Percentiles rank a stretch among this genome's conserved stretches.
These are phyloP conservation scores for Exophiala dermatitidis DNA, from an alignment of 2,329 filamentous ascomycete species.

Conservation along the genomic window DNA sequence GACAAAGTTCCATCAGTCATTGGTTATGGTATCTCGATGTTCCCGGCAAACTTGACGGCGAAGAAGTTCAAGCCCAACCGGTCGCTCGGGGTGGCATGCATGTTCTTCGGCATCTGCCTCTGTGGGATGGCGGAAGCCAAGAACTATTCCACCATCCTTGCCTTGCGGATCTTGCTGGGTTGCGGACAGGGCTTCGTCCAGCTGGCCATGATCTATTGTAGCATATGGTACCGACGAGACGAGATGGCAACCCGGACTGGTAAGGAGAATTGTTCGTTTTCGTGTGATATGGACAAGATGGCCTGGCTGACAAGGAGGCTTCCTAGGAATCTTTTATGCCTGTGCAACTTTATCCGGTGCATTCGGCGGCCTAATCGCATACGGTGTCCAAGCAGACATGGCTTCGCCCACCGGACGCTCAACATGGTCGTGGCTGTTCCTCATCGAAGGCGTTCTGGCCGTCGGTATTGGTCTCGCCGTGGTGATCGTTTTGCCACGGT, in stretches of 20 bases:
- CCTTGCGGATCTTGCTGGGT: slow-evolving; percentile 10
- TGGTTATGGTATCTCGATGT: slow-evolving; percentile 3
- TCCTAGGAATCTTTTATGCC: slow-evolving; percentile 32
- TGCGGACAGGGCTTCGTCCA: slow-evolving; percentile 10
- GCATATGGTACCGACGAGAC: slow-evolving; percentile 11
- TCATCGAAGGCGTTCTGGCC: slow-evolving; percentile 62
- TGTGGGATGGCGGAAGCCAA: slow-evolving; percentile 3
- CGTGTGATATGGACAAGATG: background rate
- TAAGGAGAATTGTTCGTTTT: too few species aligned
- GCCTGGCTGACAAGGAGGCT: background rate
- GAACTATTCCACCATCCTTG: slow-evolving; percentile 9
- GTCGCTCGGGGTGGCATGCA: background rate
- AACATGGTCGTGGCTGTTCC: slow-evolving; percentile 60
- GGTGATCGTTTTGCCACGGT: slow-evolving; percentile 58
- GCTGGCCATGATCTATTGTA: slow-evolving; percentile 3
- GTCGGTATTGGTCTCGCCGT: slow-evolving; percentile 51
- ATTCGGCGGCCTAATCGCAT: slow-evolving; percentile 59
- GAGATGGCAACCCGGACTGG: slow-evolving; percentile 9
- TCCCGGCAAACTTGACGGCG: background rate
- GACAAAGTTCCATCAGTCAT: slow-evolving; percentile 1
- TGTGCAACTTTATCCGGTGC: slow-evolving; percentile 63
- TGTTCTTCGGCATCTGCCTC: slow-evolving; percentile 6
- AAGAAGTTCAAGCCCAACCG: background rate
- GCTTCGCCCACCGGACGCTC: slow-evolving; percentile 46
- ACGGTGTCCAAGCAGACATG: slow-evolving; percentile 59